Percentiles rank a stretch among this genome's conserved stretches.
Conservation (phyloP, 2,329 filamentous ascomycete species). For the Aspergillus vadensis region DNA sequence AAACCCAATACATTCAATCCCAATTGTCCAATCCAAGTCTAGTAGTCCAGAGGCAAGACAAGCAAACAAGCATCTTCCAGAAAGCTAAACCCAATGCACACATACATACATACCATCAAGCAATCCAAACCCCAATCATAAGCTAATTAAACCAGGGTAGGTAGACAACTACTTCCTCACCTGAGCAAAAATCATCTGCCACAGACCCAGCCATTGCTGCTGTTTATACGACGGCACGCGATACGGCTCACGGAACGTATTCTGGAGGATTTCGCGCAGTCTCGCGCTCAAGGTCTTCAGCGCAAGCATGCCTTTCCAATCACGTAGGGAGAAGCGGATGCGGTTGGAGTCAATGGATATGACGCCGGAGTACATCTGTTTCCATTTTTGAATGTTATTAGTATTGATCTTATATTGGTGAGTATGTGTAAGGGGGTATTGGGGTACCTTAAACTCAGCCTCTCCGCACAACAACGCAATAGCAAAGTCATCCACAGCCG, state of each 20-base stretch:
- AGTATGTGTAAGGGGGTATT: background rate
- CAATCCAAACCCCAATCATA: background rate
- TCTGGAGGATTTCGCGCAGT: conserved; percentile 73
- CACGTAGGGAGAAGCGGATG: conserved; percentile 75
- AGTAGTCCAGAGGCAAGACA: background rate
- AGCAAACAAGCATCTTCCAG: background rate
- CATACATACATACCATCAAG: background rate
- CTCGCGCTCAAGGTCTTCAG: conserved; percentile 76
- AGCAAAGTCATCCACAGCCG: conserved; percentile 76
- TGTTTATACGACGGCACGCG: conserved; percentile 59
- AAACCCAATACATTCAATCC: background rate
- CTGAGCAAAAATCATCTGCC: conserved; percentile 67
- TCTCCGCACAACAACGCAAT: conserved; percentile 86
- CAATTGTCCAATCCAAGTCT: background rate
- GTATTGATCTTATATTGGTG: background rate
- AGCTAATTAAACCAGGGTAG: background rate
- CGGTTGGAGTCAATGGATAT: conserved; percentile 85
- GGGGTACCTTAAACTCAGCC: conserved; percentile 73
- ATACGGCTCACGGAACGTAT: conserved; percentile 59
- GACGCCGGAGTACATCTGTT: conserved; percentile 79
- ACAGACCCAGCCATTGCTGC: conserved; percentile 72
- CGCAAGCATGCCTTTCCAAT: conserved; percentile 91
- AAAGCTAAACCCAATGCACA: background rate
- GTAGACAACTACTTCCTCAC: conserved; percentile 9
- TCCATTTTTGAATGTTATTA: background rate